These are phyloP conservation scores for Aspergillus sp. DNA, from an alignment of 2,329 filamentous ascomycete genomes.

Conservation along the genomic window DNA sequence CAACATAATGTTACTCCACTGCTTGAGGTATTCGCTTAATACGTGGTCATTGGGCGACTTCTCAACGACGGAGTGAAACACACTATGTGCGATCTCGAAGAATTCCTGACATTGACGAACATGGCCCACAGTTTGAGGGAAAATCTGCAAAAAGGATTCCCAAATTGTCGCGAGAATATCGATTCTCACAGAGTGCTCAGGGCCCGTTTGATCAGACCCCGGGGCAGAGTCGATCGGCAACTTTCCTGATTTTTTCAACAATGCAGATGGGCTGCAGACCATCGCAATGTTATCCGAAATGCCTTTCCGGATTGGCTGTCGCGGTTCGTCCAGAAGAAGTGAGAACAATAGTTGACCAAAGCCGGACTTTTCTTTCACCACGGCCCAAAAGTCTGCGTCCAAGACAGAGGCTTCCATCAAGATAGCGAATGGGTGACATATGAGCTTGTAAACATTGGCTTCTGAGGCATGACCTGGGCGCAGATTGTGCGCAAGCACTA, in stretches of 20 bases:
- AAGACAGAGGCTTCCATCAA: constrained; percentile 51
- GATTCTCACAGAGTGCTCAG: constrained; percentile 30
- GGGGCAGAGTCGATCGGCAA: constrained; percentile 15
- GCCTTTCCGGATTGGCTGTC: constrained; percentile 37
- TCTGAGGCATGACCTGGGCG: constrained; percentile 14
- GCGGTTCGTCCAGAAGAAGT: constrained; percentile 46
- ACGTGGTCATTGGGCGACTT: constrained; percentile 37
- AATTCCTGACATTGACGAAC: constrained; percentile 45
- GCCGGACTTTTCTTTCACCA: constrained; percentile 38
- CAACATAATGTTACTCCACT: constrained; percentile 45
- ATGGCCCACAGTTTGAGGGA: constrained; percentile 39
- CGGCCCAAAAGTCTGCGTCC: constrained; percentile 46
- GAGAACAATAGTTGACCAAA: constrained; percentile 40
- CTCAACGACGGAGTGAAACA: constrained; percentile 44
- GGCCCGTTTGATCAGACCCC: constrained; percentile 2
- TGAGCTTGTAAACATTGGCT: constrained; percentile 32
- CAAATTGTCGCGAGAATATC: constrained; percentile 47
- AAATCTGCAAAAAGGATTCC: constrained; percentile 40
- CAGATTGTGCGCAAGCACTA: constrained; percentile 26
- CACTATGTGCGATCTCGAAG: constrained; percentile 43
- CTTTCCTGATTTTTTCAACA: constrained; percentile 27
- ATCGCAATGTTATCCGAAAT: constrained; percentile 39
- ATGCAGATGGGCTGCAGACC: constrained; percentile 33
- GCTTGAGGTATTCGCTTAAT: constrained; percentile 39
- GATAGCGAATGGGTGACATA: constrained; percentile 46